These are phyloP conservation scores for Tulasnella sp. DNA, from an alignment of 768 basidiomycete species.

Conservation along the genomic window DNA sequence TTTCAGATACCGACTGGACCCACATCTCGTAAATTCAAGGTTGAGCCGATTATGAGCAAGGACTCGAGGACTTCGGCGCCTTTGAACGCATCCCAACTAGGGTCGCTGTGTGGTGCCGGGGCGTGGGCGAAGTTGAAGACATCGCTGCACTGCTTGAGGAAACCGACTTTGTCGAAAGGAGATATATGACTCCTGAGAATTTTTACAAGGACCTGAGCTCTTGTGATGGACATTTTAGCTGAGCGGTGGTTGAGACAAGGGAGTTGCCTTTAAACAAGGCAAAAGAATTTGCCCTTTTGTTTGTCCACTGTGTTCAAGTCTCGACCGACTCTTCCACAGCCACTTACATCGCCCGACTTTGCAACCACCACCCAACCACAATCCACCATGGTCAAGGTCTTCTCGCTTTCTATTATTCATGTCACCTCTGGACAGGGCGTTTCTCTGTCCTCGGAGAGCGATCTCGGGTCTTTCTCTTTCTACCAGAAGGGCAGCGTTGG, in stretches of 20 bases:
- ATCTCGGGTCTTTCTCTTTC: slow-evolving; percentile 89
- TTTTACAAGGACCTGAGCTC: neutral
- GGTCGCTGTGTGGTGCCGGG: neutral
- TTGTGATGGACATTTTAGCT: neutral
- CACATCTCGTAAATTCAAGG: neutral
- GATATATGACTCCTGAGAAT: neutral
- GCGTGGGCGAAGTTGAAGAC: neutral
- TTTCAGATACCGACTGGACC: neutral
- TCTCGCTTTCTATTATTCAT: slow-evolving; percentile 67
- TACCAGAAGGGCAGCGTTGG: slow-evolving; percentile 82
- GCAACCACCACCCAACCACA: neutral
- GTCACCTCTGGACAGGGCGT: slow-evolving; percentile 62
- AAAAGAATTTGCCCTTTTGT: neutral
- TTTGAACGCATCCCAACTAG: neutral
- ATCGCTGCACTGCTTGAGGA: neutral
- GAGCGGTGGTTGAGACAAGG: neutral
- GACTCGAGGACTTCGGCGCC: neutral
- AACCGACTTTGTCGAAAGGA: neutral
- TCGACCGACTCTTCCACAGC: neutral
- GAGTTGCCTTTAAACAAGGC: neutral
- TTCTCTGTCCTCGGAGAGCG: slow-evolving; percentile 62
- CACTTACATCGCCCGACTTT: neutral
- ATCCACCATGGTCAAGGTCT: slow-evolving; percentile 70
- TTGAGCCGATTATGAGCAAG: neutral
- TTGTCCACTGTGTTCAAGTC: neutral